A percentile compares a stretch with the other conserved stretches of the same genome.
phyloP scores from a whole-genome alignment of 2,329 filamentous ascomycete genomes.

The Pseudopyrenochaeta lycopersici region DNA sequence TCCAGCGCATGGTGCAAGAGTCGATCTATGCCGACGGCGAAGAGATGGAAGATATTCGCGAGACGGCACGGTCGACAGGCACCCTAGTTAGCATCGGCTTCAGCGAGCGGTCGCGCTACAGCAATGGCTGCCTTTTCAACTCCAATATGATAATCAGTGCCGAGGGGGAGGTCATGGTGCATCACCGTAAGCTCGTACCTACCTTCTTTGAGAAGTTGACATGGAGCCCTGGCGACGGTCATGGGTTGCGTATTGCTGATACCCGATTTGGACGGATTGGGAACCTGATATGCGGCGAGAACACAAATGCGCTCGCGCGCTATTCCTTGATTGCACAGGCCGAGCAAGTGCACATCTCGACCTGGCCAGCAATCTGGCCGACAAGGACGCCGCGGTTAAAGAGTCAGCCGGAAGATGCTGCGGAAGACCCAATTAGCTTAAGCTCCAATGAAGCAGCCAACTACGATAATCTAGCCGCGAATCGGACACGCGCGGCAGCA shows the following conservation, averaged over 20 bases:
- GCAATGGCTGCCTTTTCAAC: conserved; percentile 61
- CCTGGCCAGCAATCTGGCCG: conserved; percentile 66
- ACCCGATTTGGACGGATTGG: conserved; percentile 59
- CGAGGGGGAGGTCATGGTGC: conserved; percentile 57
- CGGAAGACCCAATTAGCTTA: neutral
- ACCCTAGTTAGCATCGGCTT: conserved; percentile 61
- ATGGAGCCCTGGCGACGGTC: conserved; percentile 63
- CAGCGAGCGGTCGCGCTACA: conserved; percentile 57
- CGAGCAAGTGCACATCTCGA: conserved; percentile 65
- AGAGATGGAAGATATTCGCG: conserved; percentile 49
- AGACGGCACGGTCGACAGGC: conserved; percentile 47
- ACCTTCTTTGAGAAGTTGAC: conserved; percentile 67
- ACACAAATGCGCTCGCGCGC: conserved; percentile 65
- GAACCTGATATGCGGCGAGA: conserved; percentile 65
- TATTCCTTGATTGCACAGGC: conserved; percentile 64
- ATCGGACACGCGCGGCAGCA: conserved; percentile 61
- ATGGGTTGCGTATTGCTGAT: conserved; percentile 58
- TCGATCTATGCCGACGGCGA: conserved; percentile 58
- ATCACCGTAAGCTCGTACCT: conserved; percentile 64
- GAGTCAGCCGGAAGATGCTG: neutral
- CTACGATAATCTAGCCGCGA: conserved; percentile 65
- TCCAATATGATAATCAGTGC: conserved; percentile 59
- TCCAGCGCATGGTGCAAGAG: conserved; percentile 55
- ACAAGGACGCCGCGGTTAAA: conserved; percentile 45
- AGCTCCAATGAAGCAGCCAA: conserved; percentile 35